Conservation (phyloP, 305 asterid species). For the Fraxinus platypoda region DNA sequence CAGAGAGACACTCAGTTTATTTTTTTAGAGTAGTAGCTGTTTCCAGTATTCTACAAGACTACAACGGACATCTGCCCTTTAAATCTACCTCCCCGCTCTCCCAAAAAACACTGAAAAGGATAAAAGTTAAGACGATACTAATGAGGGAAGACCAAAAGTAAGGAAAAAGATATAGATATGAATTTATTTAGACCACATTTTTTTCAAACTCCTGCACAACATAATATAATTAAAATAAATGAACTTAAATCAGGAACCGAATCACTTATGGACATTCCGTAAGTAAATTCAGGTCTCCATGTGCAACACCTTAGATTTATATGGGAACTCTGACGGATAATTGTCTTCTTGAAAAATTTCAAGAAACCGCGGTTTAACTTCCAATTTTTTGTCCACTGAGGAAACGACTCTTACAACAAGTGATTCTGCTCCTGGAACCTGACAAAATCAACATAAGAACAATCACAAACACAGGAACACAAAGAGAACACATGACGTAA, state of each 20-base stretch:
- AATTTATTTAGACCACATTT: constrained; percentile 7
- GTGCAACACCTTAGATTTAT: constrained; percentile 78
- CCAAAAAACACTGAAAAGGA: neutral
- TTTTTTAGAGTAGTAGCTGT: neutral
- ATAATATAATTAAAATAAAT: neutral
- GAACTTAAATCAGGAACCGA: constrained; percentile 9
- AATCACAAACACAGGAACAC: neutral
- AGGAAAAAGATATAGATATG: neutral
- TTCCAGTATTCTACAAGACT: neutral
- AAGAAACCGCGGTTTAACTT: constrained; percentile 84
- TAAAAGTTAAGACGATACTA: neutral
- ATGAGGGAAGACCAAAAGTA: neutral
- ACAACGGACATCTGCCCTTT: neutral
- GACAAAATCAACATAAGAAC: constrained; percentile 28
- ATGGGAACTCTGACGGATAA: constrained; percentile 76
- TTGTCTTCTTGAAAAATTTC: constrained; percentile 91
- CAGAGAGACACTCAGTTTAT: neutral
- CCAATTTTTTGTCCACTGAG: constrained; percentile 95
- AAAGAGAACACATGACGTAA: neutral
- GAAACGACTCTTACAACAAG: constrained; percentile 96
- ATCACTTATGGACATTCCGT: constrained; percentile 3
- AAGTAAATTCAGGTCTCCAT: constrained; percentile 8
- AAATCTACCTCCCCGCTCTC: neutral
- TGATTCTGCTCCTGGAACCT: constrained; percentile 96
- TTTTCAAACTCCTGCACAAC: neutral